Evolutionary conservation across 2,329 filamentous ascomycete species (phyloP).

Genomic region (Ascochyta clinopodiicola): DNA sequence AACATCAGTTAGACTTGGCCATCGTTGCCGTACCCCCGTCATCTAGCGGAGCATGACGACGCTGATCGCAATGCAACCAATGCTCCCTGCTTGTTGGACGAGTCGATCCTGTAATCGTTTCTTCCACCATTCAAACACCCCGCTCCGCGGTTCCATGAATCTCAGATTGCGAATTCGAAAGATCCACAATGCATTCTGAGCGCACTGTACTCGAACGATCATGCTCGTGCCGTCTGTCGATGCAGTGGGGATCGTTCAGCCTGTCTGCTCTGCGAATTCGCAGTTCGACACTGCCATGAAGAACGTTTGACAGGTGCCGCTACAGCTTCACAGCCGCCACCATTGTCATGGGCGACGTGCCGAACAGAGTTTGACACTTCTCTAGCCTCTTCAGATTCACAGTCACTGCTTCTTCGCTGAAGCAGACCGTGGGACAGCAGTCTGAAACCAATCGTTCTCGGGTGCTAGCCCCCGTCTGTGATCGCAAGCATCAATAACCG

Average conservation of each 20-base stretch:
- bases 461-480: conserved; percentile 3
- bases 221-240: conserved; percentile 3
- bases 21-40: conserved; percentile 4
- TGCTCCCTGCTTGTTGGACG: conserved; percentile 1
- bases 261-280: not conserved
- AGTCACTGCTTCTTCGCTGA: conserved; percentile 6
- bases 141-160: not conserved
- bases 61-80: conserved; percentile 14
- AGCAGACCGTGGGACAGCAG: conserved; percentile 5
- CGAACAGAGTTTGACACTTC: conserved; percentile 8
- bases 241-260: not conserved
- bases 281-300: not conserved
- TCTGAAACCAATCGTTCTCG: conserved; percentile 16
- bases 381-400: not conserved
- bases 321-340: not conserved
- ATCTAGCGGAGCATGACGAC: not conserved
- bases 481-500: conserved; percentile 3
- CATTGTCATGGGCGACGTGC: conserved; percentile 2
- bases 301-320: conserved; percentile 6
- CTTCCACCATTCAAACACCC: conserved; percentile 14
- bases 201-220: not conserved
- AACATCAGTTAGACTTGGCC: conserved; percentile 3
- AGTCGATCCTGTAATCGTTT: conserved; percentile 11
- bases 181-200: not conserved
- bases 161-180: not conserved